Base-by-base conservation (phyloP, 2,329 filamentous ascomycete species). In the Xylaria sp. region DNA sequence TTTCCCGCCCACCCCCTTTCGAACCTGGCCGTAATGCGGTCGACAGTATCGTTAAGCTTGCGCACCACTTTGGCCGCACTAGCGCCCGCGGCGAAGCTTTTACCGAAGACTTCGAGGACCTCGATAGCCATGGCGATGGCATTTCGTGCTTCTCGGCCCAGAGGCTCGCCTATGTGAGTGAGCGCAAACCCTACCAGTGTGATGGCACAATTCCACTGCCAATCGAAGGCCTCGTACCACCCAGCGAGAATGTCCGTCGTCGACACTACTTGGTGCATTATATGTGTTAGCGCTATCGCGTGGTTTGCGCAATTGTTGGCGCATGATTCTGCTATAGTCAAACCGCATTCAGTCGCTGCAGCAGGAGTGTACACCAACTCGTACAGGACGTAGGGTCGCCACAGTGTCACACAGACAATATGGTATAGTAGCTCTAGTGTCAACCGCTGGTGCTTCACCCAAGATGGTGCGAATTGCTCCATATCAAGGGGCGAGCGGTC, bases 371-470 rank as follows among this genome's bases (percentile, higher is more conserved):
- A 39, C 11, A 32, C 21, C 45, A 61, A 51, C 5, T 67, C 61
- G 50, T 81, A 82, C 24, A 73, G 75, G 59, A 83, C 79, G 45
- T 81, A 79, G 0, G 80, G 79, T 4, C 81, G 79, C 65, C 79
- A 80, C 5, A 82, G 70, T 60, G 77, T 79, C 54, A 78, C 74
- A 48, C 65, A 70, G 0, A 81, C 70, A 53, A 80, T 78, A 67
- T 83, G 81, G 69, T 82, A 82, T n/a, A 78, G 60, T 4, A 82
- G 67, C 64, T 83, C 81, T 4, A 83, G 73, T 8, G 81, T 74
- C 0, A 83, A 59, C 1, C 80, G 80, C 61, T 83, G 81, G 4
- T 78, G 78, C 53, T 82, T 80, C 0, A 82, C 72, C 80, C 81
- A 83, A 3, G 75, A 59, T 1, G 81, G 80, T 0, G 78, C 76